phyloP scores from a whole-genome alignment of 306 rosid species.

The Trifolium repens region DNA sequence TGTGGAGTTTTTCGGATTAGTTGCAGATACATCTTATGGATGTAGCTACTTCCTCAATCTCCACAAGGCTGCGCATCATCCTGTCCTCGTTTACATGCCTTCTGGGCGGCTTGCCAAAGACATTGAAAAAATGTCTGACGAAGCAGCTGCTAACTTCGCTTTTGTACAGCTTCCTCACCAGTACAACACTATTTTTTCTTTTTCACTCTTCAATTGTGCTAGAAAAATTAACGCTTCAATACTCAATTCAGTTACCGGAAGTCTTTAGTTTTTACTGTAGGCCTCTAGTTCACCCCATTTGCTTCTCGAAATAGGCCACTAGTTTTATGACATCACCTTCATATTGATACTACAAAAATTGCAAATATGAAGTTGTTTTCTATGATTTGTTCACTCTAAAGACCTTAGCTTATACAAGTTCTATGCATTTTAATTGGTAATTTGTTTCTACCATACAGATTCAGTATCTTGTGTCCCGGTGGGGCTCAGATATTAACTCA shows the following conservation, averaged over 20 bases:
- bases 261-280: background rate
- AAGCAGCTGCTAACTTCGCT: conserved; percentile 91
- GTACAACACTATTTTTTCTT: conserved; percentile 45
- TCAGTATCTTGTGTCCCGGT: conserved; percentile 86
- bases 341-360: background rate
- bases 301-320: background rate
- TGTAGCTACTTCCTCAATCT: conserved; percentile 99
- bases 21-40: conserved; percentile 87
- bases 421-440: background rate
- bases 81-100: conserved; percentile 98
- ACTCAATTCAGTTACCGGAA: background rate
- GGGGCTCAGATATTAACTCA: conserved; percentile 85
- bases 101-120: conserved; percentile 98
- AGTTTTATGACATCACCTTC: background rate
- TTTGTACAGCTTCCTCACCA: conserved; percentile 74
- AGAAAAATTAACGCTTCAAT: background rate
- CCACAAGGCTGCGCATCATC: conserved; percentile 89
- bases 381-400: background rate
- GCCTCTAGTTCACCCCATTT: background rate
- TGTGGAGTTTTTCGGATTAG: conserved; percentile 97
- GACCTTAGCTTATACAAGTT: too few relatives aligned
- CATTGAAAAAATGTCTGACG: conserved; percentile 98
- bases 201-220: background rate
- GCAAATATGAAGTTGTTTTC: background rate
- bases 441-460: conserved; percentile 57